Evolutionary conservation across 2,329 filamentous ascomycete species (phyloP), one percentile per base, ranked within the genome.

Genomic region (Aureobasidium lini): DNA sequence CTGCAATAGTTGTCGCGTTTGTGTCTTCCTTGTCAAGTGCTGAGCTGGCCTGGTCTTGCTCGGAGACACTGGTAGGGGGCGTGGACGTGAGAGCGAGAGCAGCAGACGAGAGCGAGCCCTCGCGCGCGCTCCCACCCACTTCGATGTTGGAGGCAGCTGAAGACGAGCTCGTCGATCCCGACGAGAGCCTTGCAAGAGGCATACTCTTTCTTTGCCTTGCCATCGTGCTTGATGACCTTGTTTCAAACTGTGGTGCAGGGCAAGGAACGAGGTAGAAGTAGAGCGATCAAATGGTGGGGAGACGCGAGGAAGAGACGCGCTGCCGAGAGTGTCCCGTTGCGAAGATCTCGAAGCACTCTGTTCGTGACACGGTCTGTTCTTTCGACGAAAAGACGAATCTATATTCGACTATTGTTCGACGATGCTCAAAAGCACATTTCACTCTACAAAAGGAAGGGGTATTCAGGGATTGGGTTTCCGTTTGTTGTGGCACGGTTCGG

Each of bases 11-110:
- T 32, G 43, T 39, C 28, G 42, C 32, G 40, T 34, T 61, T 40
- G 18, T 63, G 44, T 56, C 73, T 68, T 61, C 67, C 63, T 64
- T 63, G 28, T 64, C 62, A 16, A 48, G 16, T 13, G 60, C 52
- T 9, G 73, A 77, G 42, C 76, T 71, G 42, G 84, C 75, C 72
- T 84, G 87, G 61, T 77, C 78, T 66, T 76, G 79, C 70, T 88
- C 85, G 67, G 81, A 82, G 64, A 85, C 75, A 65, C 83, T 88
- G 50, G 85, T 88, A 28, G 84, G 84, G 48, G 86, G 85, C 60
- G 86, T 88, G 18, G 83, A 86, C 66, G 76, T 80, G 29, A 78
- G 66, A 37, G 72, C 75, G 52, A 48, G 32, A 40, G 81, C 83
- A 75, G 80, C 80, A 76, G 80, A 74, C 66, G 81, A 37, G 39